Conservation (phyloP, 495 filamentous ascomycete species). For the Pyronema domesticum region DNA sequence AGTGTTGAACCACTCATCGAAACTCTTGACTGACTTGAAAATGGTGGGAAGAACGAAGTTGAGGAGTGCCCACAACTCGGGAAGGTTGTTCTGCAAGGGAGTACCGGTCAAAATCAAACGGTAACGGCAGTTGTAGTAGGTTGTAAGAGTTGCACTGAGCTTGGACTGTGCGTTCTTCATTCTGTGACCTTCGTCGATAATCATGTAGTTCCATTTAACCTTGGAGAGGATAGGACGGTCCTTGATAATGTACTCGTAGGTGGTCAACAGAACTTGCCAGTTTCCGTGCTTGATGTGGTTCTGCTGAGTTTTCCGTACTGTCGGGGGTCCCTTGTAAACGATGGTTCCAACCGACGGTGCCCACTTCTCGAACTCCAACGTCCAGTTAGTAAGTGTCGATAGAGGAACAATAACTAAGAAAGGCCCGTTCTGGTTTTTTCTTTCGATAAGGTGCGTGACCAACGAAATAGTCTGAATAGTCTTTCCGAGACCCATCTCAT, state of each 20-base stretch:
- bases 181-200: conserved; percentile 96
- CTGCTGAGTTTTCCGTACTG: conserved; percentile 73
- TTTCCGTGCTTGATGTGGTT: conserved; percentile 83
- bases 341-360: conserved; percentile 68
- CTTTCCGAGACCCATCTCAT: conserved; percentile 99
- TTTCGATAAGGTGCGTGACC: conserved; percentile 91
- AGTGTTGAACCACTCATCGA: conserved; percentile 99
- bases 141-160: conserved; percentile 79
- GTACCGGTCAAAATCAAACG: conserved; percentile 95
- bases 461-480: conserved; percentile 87
- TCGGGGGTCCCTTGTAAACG: conserved; percentile 93
- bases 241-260: conserved; percentile 99
- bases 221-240: conserved; percentile 86
- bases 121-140: conserved; percentile 87
- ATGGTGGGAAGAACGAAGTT: conserved; percentile 97
- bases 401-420: conserved; percentile 94
- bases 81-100: conserved; percentile 89
- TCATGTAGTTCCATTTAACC: conserved; percentile 99
- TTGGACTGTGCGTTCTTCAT: conserved; percentile 99
- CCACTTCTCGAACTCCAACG: conserved; percentile 97
- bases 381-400: conserved; percentile 93
- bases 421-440: conserved; percentile 79
- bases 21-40: conserved; percentile 98
- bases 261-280: conserved; percentile 92
- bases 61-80: conserved; percentile 89